These are phyloP conservation scores for Sextonia rubra DNA, from an alignment of 164 flowering plant genomes.

Conservation along the genomic window DNA sequence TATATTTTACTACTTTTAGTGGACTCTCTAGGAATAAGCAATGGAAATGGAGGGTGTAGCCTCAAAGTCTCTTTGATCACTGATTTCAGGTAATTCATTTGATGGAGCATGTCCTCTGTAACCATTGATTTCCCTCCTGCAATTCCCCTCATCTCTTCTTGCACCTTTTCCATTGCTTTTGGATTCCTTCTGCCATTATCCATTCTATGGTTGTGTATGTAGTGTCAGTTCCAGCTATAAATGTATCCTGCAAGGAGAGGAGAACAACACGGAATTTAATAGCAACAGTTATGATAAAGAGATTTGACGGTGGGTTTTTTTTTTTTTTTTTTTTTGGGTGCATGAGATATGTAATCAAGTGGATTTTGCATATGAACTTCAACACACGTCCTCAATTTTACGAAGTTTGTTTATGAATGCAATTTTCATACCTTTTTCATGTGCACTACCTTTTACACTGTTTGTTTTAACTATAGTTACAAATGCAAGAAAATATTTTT, in stretches of 20 bases:
- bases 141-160: constrained; percentile 18
- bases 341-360: no score
- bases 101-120: constrained; percentile 20
- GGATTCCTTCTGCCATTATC: constrained; percentile 42
- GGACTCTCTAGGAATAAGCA: constrained; percentile 5
- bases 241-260: constrained; percentile 25
- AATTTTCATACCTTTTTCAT: no score
- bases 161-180: constrained; percentile 22
- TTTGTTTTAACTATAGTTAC: no score
- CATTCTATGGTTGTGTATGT: constrained; percentile 23
- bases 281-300: no score
- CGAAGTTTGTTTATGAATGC: no score
- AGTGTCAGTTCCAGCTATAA: constrained; percentile 36
- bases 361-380: no score
- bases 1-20: background rate
- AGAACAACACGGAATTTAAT: no score
- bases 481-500: no score
- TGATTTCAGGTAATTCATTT: constrained; percentile 24
- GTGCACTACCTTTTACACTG: no score
- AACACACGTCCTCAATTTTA: no score
- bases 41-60: constrained; percentile 11
- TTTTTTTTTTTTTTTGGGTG: no score
- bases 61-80: constrained; percentile 21
- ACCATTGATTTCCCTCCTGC: constrained; percentile 11
- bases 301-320: no score